Evolutionary conservation across 192 early-diverging fungal genomes (phyloP), one percentile per base, ranked within the genome.

Genomic region (Linnemannia zychae): DNA sequence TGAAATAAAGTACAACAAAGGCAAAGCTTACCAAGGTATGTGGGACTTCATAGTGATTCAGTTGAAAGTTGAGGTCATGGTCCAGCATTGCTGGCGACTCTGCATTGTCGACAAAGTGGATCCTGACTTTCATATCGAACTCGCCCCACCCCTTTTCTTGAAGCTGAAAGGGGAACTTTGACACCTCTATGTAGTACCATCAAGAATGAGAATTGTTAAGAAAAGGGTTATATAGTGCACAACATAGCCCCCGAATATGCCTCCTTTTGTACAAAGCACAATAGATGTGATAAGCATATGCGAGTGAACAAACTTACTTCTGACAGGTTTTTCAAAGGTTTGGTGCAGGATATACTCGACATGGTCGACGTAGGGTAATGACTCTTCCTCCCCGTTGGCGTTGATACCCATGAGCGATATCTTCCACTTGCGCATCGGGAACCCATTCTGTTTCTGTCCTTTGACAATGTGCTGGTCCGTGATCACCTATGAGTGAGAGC

Each of bases 91-190:
- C 67, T 9, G 90, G 90, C 20, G 76, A 28, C 9, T 78, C 65
- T 16, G 80, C 52, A 28, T 91, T 89, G 66, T 91, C 87, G 9
- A 68, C 74, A 72, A 91, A 92, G 70, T 91, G 79, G 13, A 92
- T 63, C 66, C 79, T 81, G 47, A 92, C 89, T 47, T 88, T 85
- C 83, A 92, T 87, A 73, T 92, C 92, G 76, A 92, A 92, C 75
- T 91, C 92, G 13, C 92, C 92, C 92, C 92, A 92, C 17, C 92
- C 92, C 75, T 90, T 90, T 73, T 92, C 92, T 57, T 84, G 76
- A 11, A 92, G 80, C 18, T 63, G 72, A 63, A 88, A 92, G 22
- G 92, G 92, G 67, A 89, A 86, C 40, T 87, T 87, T 69, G 76
- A 81, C 44, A 87, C 67, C 22, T 90, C 92, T 92, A 78, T n/a